phyloP scores from a whole-genome alignment of 148 eudicot genomes.

The Oxyria digyna region DNA sequence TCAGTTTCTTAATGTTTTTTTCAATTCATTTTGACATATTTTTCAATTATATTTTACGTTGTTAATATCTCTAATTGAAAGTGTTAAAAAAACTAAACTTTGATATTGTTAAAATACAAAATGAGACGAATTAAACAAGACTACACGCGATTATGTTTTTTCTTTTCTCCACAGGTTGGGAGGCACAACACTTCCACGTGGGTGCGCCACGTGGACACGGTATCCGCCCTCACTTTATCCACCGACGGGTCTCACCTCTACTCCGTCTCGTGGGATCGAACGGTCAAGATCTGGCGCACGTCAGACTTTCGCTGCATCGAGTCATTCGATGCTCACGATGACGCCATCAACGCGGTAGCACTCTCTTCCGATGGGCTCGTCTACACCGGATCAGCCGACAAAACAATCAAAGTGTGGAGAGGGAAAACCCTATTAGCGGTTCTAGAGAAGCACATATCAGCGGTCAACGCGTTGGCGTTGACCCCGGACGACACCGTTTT shows the following conservation, averaged over 20 bases:
- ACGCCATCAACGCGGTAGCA: slow-evolving; percentile 58
- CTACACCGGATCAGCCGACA: slow-evolving; percentile 80
- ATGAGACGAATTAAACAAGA: no score
- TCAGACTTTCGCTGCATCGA: slow-evolving; percentile 57
- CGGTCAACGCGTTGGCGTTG: slow-evolving; percentile 65
- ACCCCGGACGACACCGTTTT: slow-evolving; percentile 41
- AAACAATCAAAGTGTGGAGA: slow-evolving; percentile 63
- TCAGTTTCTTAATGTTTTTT: no score
- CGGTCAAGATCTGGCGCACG: slow-evolving; percentile 62
- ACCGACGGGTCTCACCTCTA: slow-evolving; percentile 42
- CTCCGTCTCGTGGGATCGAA: slow-evolving; percentile 82
- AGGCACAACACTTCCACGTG: slow-evolving; percentile 60
- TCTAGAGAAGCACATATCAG: slow-evolving; percentile 59
- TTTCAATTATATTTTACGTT: no score
- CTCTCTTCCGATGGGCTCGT: slow-evolving; percentile 46
- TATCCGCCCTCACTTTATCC: slow-evolving; percentile 53
- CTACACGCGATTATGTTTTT: no score
- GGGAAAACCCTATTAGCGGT: slow-evolving; percentile 22
- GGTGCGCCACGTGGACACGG: slow-evolving; percentile 77
- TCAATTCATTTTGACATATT: no score
- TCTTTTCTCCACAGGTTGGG: slow-evolving; percentile 36
- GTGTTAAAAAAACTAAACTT: no score
- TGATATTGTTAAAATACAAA: no score
- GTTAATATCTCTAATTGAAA: no score
- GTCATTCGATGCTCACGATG: slow-evolving; percentile 75